These are phyloP conservation scores for Hygrocybe coccinea DNA, from an alignment of 768 basidiomycete species.

Conservation along the genomic window DNA sequence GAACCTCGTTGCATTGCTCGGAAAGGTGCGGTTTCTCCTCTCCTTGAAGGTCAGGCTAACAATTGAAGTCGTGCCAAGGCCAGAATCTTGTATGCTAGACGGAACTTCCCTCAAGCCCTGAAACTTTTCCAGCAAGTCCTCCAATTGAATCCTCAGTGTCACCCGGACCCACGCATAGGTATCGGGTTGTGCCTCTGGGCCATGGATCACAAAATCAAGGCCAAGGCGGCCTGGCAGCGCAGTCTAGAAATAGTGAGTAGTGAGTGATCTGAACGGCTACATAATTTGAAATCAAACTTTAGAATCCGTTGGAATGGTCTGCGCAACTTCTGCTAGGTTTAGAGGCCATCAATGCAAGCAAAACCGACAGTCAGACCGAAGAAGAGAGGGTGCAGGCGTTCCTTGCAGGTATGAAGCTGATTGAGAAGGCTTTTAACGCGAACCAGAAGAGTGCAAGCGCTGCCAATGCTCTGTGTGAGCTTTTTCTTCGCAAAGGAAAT, in stretches of 20 bases:
- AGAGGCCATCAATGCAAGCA: slow-evolving; percentile 81
- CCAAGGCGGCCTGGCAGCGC: slow-evolving; percentile 86
- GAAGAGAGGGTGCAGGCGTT: slow-evolving; percentile 59
- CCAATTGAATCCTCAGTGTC: slow-evolving; percentile 66
- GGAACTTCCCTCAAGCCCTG: slow-evolving; percentile 74
- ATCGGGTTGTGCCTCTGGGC: slow-evolving; percentile 94
- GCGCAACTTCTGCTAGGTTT: slow-evolving; percentile 80
- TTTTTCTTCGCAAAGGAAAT: slow-evolving; percentile 70
- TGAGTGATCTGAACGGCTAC: background rate
- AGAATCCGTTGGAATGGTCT: slow-evolving; percentile 50
- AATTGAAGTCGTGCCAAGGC: slow-evolving; percentile 46
- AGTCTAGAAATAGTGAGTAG: slow-evolving; percentile 74
- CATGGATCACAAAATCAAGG: slow-evolving; percentile 75
- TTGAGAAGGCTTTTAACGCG: slow-evolving; percentile 76
- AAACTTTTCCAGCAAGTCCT: slow-evolving; percentile 84
- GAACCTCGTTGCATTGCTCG: slow-evolving; percentile 82
- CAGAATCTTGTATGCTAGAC: slow-evolving; percentile 75
- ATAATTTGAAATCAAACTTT: slow-evolving; percentile 3
- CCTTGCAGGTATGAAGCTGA: slow-evolving; percentile 59
- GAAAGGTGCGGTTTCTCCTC: slow-evolving; percentile 51
- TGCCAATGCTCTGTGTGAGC: slow-evolving; percentile 76
- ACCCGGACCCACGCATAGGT: slow-evolving; percentile 92
- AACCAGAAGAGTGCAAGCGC: slow-evolving; percentile 77
- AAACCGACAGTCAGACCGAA: slow-evolving; percentile 59
- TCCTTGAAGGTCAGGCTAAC: background rate